Base-by-base conservation (phyloP, 2,329 filamentous ascomycete species). In the Apiospora saccharicola region DNA sequence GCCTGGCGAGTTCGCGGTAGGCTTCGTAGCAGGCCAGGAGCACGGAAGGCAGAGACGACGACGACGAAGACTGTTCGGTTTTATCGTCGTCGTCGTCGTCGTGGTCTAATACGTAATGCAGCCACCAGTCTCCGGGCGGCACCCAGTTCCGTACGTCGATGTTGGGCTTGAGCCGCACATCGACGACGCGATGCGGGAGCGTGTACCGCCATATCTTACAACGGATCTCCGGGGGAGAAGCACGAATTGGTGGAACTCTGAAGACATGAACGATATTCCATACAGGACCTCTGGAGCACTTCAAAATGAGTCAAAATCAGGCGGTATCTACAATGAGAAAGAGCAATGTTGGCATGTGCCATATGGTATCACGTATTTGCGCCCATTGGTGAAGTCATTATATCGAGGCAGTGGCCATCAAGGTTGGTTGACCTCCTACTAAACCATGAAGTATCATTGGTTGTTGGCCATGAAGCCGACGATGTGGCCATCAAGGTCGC, bases 81-180 rank as follows among this genome's bases (percentile, higher is more conserved):
- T n/a, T n/a, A n/a, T 37, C 7, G n/a, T 5, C 1, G 16, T 3
- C 3, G 19, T n/a, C 14, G 37, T 49, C 34, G 24, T 71, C 71
- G 16, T 49, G 47, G 24, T 37, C 71, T n/a, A 71, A 41, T 3
- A 64, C n/a, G 49, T 69, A 71, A 26, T 71, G 64, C 49, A 71
- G 43, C 71, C 71, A 71, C 71, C 71, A 71, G 41, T 71, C 71
- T 6, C 53, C 47, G n/a, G 68, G 51, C 16, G 71, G 51, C 5
- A 51, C 64, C 37, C 64, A 69, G 41, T 71, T 71, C 67, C 71
- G 47, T 4, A 51, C 67, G 41, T 64, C 67, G 47, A 71, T 44
- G 49, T 71, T 68, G 24, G 53, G 47, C 51, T 71, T 71, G 37
- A 71, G 71, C 67, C 71, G 41, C 26, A 71, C 26, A 43, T 68